These are phyloP conservation scores for Scleroderma citrinum DNA, from an alignment of 768 basidiomycete species.

Conservation along the genomic window DNA sequence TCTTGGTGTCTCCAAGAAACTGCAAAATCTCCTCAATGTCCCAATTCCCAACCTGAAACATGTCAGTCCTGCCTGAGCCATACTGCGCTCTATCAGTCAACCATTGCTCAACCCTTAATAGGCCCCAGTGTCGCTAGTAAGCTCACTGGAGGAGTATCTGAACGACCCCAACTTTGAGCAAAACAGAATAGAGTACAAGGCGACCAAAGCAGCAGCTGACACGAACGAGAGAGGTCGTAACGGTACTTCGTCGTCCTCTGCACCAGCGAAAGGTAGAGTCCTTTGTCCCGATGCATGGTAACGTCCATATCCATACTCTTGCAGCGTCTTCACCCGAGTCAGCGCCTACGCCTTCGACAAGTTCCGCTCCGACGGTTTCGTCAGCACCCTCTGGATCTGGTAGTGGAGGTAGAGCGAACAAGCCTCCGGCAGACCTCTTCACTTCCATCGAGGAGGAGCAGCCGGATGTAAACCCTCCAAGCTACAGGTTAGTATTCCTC, in stretches of 20 bases:
- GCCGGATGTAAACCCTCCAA: conserved; percentile 63
- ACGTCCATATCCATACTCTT: not conserved
- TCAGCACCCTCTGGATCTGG: conserved; percentile 16
- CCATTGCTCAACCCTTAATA: conserved; percentile 30
- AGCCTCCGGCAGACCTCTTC: conserved; percentile 80
- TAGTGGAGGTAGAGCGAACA: conserved; percentile 34
- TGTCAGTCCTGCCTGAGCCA: conserved; percentile 35
- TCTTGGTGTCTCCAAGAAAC: conserved; percentile 84
- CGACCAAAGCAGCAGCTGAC: conserved; percentile 67
- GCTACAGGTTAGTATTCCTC: conserved; percentile 37
- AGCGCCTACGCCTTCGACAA: conserved; percentile 13
- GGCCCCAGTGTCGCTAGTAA: conserved; percentile 94
- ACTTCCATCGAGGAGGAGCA: conserved; percentile 79
- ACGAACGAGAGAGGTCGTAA: conserved; percentile 14
- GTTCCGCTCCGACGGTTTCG: conserved; percentile 1
- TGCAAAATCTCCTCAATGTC: conserved; percentile 90
- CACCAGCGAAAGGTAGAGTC: conserved; percentile 13
- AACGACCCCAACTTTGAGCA: conserved; percentile 96
- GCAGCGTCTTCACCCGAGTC: conserved; percentile 13
- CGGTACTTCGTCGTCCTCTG: conserved; percentile 5
- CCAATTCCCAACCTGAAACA: conserved; percentile 93
- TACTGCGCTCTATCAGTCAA: not conserved
- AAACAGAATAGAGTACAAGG: conserved; percentile 88
- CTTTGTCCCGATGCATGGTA: conserved; percentile 15
- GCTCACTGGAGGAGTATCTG: conserved; percentile 90